Evolutionary conservation across 805 yeast genomes (phyloP).

Genomic region (Clavispora asparagi): DNA sequence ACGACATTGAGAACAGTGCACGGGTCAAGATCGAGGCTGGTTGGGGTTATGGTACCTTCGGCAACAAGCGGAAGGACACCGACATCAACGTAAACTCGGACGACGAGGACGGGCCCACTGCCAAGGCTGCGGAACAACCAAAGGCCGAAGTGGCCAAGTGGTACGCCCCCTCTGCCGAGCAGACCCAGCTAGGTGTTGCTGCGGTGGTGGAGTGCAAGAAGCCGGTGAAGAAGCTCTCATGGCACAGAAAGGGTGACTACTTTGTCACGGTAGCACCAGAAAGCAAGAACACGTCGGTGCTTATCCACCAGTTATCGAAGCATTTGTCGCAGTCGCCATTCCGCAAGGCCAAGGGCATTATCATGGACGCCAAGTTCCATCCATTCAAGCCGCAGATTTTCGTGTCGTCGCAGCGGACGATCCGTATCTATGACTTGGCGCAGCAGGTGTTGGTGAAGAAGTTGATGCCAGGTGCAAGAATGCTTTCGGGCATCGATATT

Average conservation of each 20-base stretch:
- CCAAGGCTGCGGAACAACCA: constrained; percentile 9
- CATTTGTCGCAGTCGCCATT: constrained; percentile 96
- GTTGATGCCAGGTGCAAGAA: constrained; percentile 90
- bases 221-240: constrained; percentile 74
- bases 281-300: constrained; percentile 78
- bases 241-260: constrained; percentile 98
- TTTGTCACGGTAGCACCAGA: constrained; percentile 96
- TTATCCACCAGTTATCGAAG: constrained; percentile 91
- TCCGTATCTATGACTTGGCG: constrained; percentile 85
- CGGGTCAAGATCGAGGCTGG: constrained; percentile 79
- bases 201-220: constrained; percentile 63
- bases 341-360: constrained; percentile 85
- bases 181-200: constrained; percentile 59
- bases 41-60: constrained; percentile 77
- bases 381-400: constrained; percentile 92
- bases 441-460: constrained; percentile 81
- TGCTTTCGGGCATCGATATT: constrained; percentile 86
- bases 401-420: constrained; percentile 90
- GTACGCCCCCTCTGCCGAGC: constrained; percentile 69
- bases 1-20: constrained; percentile 77
- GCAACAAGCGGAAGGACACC: constrained; percentile 42
- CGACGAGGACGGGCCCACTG: constrained; percentile 23
- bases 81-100: constrained; percentile 34
- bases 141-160: constrained; percentile 67
- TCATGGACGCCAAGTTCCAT: constrained; percentile 95